Conservation (phyloP, 495 filamentous ascomycete genomes). For the Podospora bellae-mahoneyi region DNA sequence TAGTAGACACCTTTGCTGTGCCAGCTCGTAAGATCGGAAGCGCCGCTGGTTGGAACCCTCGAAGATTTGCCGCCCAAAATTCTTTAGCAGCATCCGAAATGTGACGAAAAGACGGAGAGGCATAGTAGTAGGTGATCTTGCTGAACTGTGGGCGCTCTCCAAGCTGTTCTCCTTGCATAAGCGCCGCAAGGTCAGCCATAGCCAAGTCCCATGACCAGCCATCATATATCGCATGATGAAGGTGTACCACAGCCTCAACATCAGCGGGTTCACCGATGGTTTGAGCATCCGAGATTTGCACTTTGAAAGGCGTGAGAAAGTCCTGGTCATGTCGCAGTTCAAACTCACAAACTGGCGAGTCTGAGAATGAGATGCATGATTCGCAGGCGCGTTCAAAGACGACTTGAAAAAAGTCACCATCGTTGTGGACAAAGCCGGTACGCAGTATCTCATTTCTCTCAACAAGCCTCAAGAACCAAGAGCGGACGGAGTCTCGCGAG, state of each 20-base stretch:
- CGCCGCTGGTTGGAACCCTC: conserved; percentile 36
- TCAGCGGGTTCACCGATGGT: conserved; percentile 11
- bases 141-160: conserved; percentile 51
- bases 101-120: conserved; percentile 20
- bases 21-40: conserved; percentile 42
- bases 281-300: conserved; percentile 43
- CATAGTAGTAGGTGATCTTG: conserved; percentile 43
- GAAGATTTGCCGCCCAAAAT: conserved; percentile 57
- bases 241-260: conserved; percentile 42
- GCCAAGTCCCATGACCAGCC: conserved; percentile 80
- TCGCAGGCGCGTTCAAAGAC: conserved; percentile 53
- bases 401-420: conserved; percentile 56
- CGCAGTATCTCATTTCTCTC: conserved; percentile 61
- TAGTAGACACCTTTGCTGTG: conserved; percentile 9
- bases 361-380: conserved; percentile 36
- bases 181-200: conserved; percentile 55
- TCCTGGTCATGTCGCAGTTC: conserved; percentile 30
- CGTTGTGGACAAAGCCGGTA: conserved; percentile 60
- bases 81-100: conserved; percentile 35
- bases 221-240: conserved; percentile 80
- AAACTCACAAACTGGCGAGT: conserved; percentile 29
- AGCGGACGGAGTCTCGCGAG: conserved; percentile 33
- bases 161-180: conserved; percentile 32
- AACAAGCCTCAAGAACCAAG: conserved; percentile 48
- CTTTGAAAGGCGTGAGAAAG: conserved; percentile 55